Base-by-base conservation (phyloP, 441 rosid species). In the Sinapis alba region DNA sequence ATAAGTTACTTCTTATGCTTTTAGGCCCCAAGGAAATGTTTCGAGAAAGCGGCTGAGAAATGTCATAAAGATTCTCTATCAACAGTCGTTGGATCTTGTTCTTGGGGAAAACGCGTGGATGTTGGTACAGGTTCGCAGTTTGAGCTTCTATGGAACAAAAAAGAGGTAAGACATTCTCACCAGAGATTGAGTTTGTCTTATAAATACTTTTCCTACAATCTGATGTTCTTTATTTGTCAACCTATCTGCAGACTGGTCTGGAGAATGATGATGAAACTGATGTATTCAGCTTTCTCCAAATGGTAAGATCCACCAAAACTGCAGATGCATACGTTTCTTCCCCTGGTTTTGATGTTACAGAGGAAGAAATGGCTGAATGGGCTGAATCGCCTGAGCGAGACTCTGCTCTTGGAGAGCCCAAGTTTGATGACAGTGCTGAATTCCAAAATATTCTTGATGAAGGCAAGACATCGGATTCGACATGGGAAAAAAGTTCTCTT, bases 61-160 rank as follows among this genome's bases (percentile, higher is more conserved):
- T 86, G 93, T 73, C 89, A 92, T 56, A 69, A 65, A 41, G 98
- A 96, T 86, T 62, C 90, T 69, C 82, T 93, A 54, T 83, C 97
- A 62, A 90, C 96, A 51, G 78, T 90, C 0, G 99, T 94, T 80
- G 98, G 94, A 1, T 87, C 98, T 63, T 92, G 97, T 81, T 86
- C 98, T 4, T 96, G 99, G 99, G 99, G 99, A 6, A 93, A 93
- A 68, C 80, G 79, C 11, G 98, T 96, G 51, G 89, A 91, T 36
- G 96, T 96, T 60, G 99, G 99, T 47, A 96, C 99, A 24, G 99
- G 99, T 38, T 87, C 98, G 32, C 80, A 84, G 28, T 96, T 96
- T 82, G 98, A 96, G 69, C 30, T 96, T 45, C 83, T 96, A 0
- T 93, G 93, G 96, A 86, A 86, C 74, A 75, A 76, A 63, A 81